Evolutionary conservation across 106 monocot species (phyloP).

Genomic region (Vanilla planifolia): DNA sequence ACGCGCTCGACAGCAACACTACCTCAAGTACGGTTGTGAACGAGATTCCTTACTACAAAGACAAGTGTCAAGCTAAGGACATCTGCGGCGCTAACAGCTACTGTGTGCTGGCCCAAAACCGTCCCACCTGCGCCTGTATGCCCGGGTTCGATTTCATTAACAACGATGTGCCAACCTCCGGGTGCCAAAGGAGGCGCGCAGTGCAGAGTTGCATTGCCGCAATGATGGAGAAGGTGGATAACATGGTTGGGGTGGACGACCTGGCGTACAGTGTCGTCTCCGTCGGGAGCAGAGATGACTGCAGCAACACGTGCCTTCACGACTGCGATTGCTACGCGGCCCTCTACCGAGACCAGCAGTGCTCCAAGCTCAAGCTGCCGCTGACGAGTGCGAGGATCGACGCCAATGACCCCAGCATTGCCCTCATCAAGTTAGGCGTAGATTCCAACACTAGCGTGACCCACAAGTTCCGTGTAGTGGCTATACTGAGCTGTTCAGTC

Average conservation of each 20-base stretch:
- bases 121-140: not conserved
- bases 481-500: not conserved
- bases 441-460: too few species aligned
- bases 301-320: not conserved
- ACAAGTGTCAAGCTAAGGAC: not conserved
- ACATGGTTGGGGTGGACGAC: not conserved
- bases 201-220: not conserved
- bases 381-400: not conserved
- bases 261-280: not conserved
- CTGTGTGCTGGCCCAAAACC: not conserved
- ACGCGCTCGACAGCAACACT: not conserved
- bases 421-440: not conserved
- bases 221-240: not conserved
- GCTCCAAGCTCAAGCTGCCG: not conserved
- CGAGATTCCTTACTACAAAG: not conserved
- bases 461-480: not conserved
- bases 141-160: not conserved
- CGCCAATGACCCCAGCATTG: not conserved
- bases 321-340: not conserved
- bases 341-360: not conserved
- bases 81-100: constrained; percentile 3
- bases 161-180: not conserved
- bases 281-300: not conserved
- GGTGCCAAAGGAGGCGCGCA: not conserved
- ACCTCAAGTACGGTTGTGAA: not conserved